Evolutionary conservation across 305 asterid species (phyloP).

Genomic region (Fraxinus baroniana): DNA sequence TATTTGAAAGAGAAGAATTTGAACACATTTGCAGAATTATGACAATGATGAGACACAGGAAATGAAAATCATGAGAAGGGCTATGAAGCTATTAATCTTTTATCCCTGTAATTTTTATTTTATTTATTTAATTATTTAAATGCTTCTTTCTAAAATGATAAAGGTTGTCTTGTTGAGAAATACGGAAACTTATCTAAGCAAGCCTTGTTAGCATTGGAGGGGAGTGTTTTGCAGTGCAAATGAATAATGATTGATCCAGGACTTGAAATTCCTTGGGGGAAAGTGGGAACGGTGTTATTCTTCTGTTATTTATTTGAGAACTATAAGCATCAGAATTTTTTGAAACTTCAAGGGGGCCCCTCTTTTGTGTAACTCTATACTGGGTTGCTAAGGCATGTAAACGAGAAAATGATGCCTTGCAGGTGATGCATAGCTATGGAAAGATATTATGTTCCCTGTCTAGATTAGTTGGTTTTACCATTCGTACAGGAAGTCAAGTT

Average conservation of each 20-base stretch:
- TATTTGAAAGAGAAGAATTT: background rate
- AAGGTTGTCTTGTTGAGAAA: background rate
- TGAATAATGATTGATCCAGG: background rate
- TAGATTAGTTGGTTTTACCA: conserved; percentile 9
- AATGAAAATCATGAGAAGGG: background rate
- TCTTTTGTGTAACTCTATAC: background rate
- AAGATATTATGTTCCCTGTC: background rate
- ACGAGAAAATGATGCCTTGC: conserved; percentile 2
- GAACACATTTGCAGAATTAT: background rate
- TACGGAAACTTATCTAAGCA: background rate
- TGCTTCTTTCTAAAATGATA: background rate
- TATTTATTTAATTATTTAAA: too few species aligned
- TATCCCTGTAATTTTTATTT: background rate
- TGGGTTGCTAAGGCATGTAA: conserved; percentile 11
- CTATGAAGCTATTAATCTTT: background rate
- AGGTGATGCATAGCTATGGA: background rate
- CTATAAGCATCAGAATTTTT: background rate
- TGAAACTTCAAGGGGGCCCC: background rate
- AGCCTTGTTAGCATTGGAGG: background rate
- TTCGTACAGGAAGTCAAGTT: background rate
- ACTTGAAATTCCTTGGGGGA: background rate
- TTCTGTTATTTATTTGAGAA: background rate
- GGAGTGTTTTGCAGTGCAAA: background rate
- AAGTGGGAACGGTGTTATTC: background rate
- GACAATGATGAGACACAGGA: background rate